Conservation (phyloP, 106 monocot species). For the Dioscorea dumetorum region DNA sequence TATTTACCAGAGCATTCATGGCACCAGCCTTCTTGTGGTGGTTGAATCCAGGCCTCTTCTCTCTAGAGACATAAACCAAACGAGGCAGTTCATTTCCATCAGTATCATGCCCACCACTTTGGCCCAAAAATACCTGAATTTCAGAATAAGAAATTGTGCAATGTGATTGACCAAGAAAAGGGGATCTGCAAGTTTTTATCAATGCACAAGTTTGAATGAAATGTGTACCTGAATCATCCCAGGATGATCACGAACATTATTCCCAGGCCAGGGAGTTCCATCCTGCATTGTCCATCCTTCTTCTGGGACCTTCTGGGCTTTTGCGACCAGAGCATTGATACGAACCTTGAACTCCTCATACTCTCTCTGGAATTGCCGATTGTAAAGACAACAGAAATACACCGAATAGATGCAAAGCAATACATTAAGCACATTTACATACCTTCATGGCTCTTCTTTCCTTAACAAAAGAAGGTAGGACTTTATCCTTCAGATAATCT, state of each 20-base stretch:
- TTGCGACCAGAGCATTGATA: conserved; percentile 82
- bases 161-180: neutral
- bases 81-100: conserved; percentile 62
- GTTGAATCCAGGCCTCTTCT: conserved; percentile 55
- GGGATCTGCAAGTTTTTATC: neutral
- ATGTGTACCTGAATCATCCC: conserved; percentile 84
- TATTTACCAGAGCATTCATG: conserved; percentile 55
- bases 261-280: conserved; percentile 93
- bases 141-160: neutral
- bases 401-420: neutral
- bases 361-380: conserved; percentile 54
- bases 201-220: neutral
- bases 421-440: conserved; percentile 1
- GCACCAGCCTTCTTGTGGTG: conserved; percentile 67
- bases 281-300: conserved; percentile 98
- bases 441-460: conserved; percentile 66
- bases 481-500: conserved; percentile 56
- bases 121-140: conserved; percentile 49
- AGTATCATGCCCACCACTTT: conserved; percentile 54
- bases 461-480: conserved; percentile 48
- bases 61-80: conserved; percentile 58
- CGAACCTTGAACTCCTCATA: conserved; percentile 93
- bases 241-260: conserved; percentile 84
- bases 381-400: neutral
- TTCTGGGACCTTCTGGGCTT: conserved; percentile 87